Evolutionary conservation across 1,284 basidiomycete genomes (phyloP), one percentile per base, ranked within the genome.

Genomic region (Cryptococcus jaspeensis): DNA sequence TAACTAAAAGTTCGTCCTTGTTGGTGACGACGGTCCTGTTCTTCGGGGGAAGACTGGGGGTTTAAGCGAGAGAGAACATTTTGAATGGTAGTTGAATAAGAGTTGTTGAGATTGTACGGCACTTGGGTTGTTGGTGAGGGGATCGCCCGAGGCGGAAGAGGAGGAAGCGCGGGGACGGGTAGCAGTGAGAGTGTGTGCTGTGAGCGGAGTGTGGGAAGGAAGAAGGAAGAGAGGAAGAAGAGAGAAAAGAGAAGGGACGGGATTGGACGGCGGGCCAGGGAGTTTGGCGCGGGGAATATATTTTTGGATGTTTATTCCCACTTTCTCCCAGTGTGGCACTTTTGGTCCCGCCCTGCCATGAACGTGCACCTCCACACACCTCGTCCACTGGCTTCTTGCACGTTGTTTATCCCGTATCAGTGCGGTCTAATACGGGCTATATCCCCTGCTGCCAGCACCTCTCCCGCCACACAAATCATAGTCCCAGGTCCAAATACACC

Each of bases 41-140:
- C 52, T 53, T 39, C 40, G 28, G 49, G 50, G 25, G 48, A 56
- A 62, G 56, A 40, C 45, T 18, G 51, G 62, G 50, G 35, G 53
- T 58, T 65, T 68, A 68, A 46, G 58, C 62, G 59, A 40, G 25
- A 38, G 39, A 68, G 57, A 57, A 65, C 66, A 69, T 69, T 47
- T 51, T 65, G 62, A 48, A 69, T 61, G 25, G 54, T 56, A 20
- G 52, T 32, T 23, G 54, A 60, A 52, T 66, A 66, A 44, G 43
- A 48, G 49, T 45, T 53, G 46, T 62, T 46, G 47, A 53, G 50
- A 28, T 55, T 22, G 20, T 55, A 20, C 18, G 55, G 49, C 48
- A 61, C 49, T 42, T 35, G 50, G 50, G 11, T 42, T 45, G 42
- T 32, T 55, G 25, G 16, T 41, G 22, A 40, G 36, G 18, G 47